Conservation (phyloP, 2,329 filamentous ascomycete genomes). For the Aureobasidium lini region DNA sequence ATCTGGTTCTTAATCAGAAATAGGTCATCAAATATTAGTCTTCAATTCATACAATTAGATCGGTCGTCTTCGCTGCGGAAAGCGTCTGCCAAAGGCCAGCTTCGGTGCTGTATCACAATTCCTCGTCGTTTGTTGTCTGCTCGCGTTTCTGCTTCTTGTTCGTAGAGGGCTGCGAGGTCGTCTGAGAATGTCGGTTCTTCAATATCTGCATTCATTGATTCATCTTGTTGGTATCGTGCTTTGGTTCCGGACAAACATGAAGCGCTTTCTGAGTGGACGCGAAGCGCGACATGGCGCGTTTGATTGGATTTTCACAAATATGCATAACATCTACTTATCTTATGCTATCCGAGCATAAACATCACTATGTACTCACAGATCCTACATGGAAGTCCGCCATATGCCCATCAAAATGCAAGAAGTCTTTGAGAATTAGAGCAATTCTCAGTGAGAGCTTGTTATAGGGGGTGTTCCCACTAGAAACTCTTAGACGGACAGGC, state of each 20-base stretch:
- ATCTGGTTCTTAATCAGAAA: background rate
- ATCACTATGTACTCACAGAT: too few relatives aligned
- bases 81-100: slow-evolving; percentile 39
- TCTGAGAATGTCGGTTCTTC: slow-evolving; percentile 19
- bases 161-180: slow-evolving; percentile 31
- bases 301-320: background rate
- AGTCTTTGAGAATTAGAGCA: too few relatives aligned
- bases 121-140: slow-evolving; percentile 36
- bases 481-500: too few relatives aligned
- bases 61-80: slow-evolving; percentile 45
- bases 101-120: slow-evolving; percentile 45
- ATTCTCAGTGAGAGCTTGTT: too few relatives aligned
- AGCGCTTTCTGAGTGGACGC: background rate
- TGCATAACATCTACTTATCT: background rate
- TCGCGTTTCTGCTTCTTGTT: slow-evolving; percentile 40
- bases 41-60: background rate
- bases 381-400: too few relatives aligned
- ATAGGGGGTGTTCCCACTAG: too few relatives aligned
- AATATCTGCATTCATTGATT: slow-evolving; percentile 1
- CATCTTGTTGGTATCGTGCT: background rate
- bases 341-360: too few relatives aligned
- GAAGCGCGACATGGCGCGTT: background rate
- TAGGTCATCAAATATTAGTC: background rate
- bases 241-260: background rate
- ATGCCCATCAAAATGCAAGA: too few relatives aligned